A percentile compares a stretch with the other conserved stretches of the same genome.
phyloP scores from a whole-genome alignment of 805 yeast genomes.

The Dipodascopsis uninucleata region DNA sequence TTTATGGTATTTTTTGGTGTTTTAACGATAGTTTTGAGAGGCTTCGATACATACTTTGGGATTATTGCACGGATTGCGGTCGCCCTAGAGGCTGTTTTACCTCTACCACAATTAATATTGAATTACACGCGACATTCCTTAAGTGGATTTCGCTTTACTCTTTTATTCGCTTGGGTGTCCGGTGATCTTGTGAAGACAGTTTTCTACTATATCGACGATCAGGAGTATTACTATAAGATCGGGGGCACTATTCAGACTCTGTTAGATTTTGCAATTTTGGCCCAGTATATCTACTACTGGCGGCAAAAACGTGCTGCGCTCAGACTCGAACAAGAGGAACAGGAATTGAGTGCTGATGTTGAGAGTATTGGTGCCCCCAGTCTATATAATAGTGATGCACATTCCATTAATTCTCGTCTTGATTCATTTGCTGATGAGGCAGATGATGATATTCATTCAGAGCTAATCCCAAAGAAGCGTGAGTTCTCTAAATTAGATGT shows the following conservation, averaged over 20 bases:
- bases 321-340: slow-evolving; percentile 5
- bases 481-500: no score
- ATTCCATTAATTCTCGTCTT: no score
- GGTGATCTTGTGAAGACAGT: slow-evolving; percentile 80
- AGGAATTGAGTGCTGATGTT: slow-evolving; percentile 14
- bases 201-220: slow-evolving; percentile 72
- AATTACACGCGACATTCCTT: slow-evolving; percentile 76
- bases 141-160: slow-evolving; percentile 72
- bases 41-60: slow-evolving; percentile 43
- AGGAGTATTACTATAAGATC: slow-evolving; percentile 43
- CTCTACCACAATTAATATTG: slow-evolving; percentile 56
- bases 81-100: slow-evolving; percentile 45
- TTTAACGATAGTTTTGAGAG: slow-evolving; percentile 42
- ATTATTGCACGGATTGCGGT: slow-evolving; percentile 61
- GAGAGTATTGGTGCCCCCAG: no score
- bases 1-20: slow-evolving; percentile 45
- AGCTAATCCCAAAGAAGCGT: no score
- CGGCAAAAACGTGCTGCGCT: slow-evolving; percentile 17
- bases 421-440: no score
- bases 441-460: no score
- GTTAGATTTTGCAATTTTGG: slow-evolving; percentile 67
- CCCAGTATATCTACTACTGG: slow-evolving; percentile 62
- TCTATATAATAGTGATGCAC: no score
- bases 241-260: slow-evolving; percentile 70
- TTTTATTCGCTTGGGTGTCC: slow-evolving; percentile 79